Percentiles rank a stretch among this genome's conserved stretches.
phyloP scores from a whole-genome alignment of 116 monocot species.

The Iris pallida region DNA sequence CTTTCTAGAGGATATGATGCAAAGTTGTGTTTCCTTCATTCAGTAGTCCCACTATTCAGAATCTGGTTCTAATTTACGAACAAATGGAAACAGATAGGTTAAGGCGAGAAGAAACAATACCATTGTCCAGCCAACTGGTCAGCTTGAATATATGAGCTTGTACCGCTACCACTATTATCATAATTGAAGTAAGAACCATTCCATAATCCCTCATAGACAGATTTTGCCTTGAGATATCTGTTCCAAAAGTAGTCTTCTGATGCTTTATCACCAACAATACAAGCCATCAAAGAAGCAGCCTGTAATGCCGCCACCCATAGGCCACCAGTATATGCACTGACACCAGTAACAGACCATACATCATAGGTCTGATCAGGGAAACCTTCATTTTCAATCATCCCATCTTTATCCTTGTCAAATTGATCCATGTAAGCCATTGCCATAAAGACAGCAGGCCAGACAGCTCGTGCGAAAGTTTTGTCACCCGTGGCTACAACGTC shows the following conservation, averaged over 20 bases:
- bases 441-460: constrained; percentile 50
- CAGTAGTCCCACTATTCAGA: too few species aligned
- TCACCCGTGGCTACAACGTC: constrained; percentile 40
- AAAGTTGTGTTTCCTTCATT: too few species aligned
- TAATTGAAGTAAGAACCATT: constrained; percentile 66
- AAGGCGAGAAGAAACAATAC: constrained; percentile 17
- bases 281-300: constrained; percentile 58
- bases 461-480: constrained; percentile 30
- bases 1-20: too few species aligned
- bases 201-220: constrained; percentile 47
- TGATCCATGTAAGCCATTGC: constrained; percentile 72
- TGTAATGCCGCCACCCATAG: constrained; percentile 69
- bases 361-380: constrained; percentile 65
- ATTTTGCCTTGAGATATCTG: constrained; percentile 35
- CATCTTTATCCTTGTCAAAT: constrained; percentile 53
- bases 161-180: constrained; percentile 28
- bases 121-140: constrained; percentile 71
- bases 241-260: constrained; percentile 47
- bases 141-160: constrained; percentile 37
- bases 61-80: too few species aligned
- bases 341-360: constrained; percentile 50
- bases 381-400: constrained; percentile 62
- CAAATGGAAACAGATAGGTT: too few species aligned
- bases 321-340: constrained; percentile 62
- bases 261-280: constrained; percentile 35